Evolutionary conservation across 192 early-diverging fungal species (phyloP).

Genomic region (Backusella luteola): DNA sequence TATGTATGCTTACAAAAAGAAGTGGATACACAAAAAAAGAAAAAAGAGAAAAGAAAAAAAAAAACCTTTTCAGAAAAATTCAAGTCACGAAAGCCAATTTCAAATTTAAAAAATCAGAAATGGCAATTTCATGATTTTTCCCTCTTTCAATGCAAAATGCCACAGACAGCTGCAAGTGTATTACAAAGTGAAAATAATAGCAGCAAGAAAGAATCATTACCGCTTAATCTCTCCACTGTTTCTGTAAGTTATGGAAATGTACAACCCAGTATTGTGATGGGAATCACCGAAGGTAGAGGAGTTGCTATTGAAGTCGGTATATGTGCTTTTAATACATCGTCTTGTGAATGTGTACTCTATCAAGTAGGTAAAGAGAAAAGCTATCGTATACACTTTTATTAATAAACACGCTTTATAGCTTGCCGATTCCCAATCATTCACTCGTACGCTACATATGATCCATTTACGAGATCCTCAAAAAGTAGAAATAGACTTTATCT

Average conservation of each 20-base stretch:
- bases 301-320: slow-evolving; percentile 48
- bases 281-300: slow-evolving; percentile 54
- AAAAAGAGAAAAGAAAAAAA: background rate
- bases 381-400: background rate
- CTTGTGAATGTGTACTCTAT: slow-evolving; percentile 55
- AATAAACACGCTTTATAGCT: background rate
- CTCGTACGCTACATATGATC: slow-evolving; percentile 60
- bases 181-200: background rate
- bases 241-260: background rate
- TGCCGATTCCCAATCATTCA: slow-evolving; percentile 47
- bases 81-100: slow-evolving; percentile 1
- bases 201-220: background rate
- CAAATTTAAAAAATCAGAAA: background rate
- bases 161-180: background rate
- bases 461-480: slow-evolving; percentile 54
- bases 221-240: background rate
- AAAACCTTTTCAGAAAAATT: background rate
- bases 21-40: background rate
- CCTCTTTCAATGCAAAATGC: background rate
- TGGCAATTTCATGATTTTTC: background rate
- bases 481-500: background rate
- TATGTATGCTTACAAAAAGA: background rate
- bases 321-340: slow-evolving; percentile 47
- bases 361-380: slow-evolving; percentile 45
- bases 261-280: slow-evolving; percentile 31